Evolutionary conservation across 768 basidiomycete species (phyloP), one percentile per base, ranked within the genome.

Genomic region (Xanthoconium purpureum): DNA sequence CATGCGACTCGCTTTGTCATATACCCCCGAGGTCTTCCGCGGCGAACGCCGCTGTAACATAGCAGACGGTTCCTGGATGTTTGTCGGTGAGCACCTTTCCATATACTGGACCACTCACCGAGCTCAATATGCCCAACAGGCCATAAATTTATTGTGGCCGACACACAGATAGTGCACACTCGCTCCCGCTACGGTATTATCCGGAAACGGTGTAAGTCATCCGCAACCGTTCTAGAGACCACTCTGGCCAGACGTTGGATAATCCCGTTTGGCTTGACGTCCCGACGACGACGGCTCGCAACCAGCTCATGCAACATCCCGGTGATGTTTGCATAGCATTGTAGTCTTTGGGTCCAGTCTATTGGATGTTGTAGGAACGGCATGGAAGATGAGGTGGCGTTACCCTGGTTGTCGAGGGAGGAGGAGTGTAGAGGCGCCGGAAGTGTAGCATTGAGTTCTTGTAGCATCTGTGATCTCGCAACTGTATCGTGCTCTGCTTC

Each of bases 71-170:
- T 62, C 29, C 73, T 73, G 72, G 71, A 72, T 15, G 71, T 4
- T 71, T 28, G 69, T 68, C 6, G 68, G 73, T 72, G 20, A 55
- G 68, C 39, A 14, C 45, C 28, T 30, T 9, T 55, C 17, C 9
- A 32, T n/a, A 15, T 33, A 32, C 43, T 35, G 13, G 32, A 44
- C n/a, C 32, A 38, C 54, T 35, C 1, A 38, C 58, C 30, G 7
- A 42, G 30, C 46, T 55, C 29, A 57, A 14, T 12, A 28, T 45
- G 37, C 24, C 51, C 12, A 12, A 44, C 28, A 84, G 91, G 91
- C 11, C 93, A 94, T 66, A 87, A 94, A 74, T 88, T 94, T 28
- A 82, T 91, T 4, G 91, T 91, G 0, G 92, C 92, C 3, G 90
- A 96, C 91, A 5, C 89, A 18, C 28, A 95, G 28, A 39, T 36